Conservation (phyloP, 2,329 filamentous ascomycete species). For the Cladobotryum mycophilum region DNA sequence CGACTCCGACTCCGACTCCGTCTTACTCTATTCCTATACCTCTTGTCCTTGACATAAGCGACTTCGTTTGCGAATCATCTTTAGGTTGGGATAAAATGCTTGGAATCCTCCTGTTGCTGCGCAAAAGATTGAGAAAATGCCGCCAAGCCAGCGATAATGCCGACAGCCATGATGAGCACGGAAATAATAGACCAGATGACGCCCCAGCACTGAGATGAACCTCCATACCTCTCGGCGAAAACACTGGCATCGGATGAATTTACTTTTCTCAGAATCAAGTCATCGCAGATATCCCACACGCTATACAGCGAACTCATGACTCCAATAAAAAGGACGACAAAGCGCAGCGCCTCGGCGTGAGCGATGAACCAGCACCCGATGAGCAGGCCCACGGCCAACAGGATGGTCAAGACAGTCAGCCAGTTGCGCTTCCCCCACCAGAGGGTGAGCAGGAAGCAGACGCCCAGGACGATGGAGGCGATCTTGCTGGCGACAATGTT, state of each 20-base stretch:
- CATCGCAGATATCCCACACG: slow-evolving; percentile 81
- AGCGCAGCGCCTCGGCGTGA: slow-evolving; percentile 67
- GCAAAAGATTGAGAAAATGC: slow-evolving; percentile 66
- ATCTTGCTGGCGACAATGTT: slow-evolving; percentile 75
- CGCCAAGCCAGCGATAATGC: slow-evolving; percentile 69
- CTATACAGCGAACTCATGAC: slow-evolving; percentile 78
- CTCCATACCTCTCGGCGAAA: slow-evolving; percentile 71
- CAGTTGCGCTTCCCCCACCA: slow-evolving; percentile 79
- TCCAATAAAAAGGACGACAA: slow-evolving; percentile 72
- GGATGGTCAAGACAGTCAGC: slow-evolving; percentile 66
- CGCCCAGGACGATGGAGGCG: slow-evolving; percentile 65
- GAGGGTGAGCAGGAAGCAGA: slow-evolving; percentile 69
- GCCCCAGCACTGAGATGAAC: slow-evolving; percentile 76
- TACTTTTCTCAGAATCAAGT: slow-evolving; percentile 72
- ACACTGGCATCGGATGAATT: slow-evolving; percentile 75
- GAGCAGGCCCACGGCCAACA: slow-evolving; percentile 63
- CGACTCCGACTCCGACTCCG: no score
- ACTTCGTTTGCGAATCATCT: no score
- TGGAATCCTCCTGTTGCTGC: slow-evolving; percentile 62
- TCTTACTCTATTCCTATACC: no score
- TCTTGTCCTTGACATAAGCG: no score
- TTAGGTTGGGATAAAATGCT: slow-evolving; percentile 55
- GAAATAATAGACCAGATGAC: slow-evolving; percentile 72
- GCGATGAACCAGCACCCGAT: slow-evolving; percentile 75
- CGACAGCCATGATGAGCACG: slow-evolving; percentile 62